Evolutionary conservation across 768 basidiomycete genomes (phyloP).

Genomic region (Phallus indusiatus): DNA sequence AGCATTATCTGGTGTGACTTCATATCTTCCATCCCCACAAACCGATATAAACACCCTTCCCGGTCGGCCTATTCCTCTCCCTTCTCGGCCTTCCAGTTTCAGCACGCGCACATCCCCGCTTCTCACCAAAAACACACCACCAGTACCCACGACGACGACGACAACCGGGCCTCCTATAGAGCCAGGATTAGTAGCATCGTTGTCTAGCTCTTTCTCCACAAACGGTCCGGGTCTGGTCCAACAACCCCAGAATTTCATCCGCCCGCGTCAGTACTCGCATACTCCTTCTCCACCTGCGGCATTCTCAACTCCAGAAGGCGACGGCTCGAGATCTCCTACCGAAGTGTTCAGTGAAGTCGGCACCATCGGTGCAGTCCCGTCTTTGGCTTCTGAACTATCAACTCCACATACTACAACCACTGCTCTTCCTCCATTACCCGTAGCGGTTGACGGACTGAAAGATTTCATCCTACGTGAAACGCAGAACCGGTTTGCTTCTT

Average conservation of each 20-base stretch:
- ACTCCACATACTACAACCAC: not conserved
- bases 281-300: not conserved
- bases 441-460: not conserved
- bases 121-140: not conserved
- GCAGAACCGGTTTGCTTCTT: not conserved
- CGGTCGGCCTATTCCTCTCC: not conserved
- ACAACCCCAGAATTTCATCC: not conserved
- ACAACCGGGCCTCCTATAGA: no score
- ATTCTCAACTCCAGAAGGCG: conserved; percentile 1
- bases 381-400: not conserved
- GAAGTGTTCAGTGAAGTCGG: conserved; percentile 1
- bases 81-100: not conserved
- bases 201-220: not conserved
- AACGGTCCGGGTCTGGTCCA: not conserved
- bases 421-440: not conserved
- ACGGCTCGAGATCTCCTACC: not conserved
- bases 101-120: conserved; percentile 1
- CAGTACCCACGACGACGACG: not conserved
- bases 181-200: no score
- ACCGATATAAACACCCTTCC: not conserved
- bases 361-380: not conserved
- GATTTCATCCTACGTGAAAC: not conserved
- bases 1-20: not conserved
- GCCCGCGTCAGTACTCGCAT: not conserved
- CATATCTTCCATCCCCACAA: conserved; percentile 5